Percentiles rank a stretch among this genome's conserved stretches.
Conservation (phyloP, 164 flowering plant genomes). For the Dillenia turbinata region DNA sequence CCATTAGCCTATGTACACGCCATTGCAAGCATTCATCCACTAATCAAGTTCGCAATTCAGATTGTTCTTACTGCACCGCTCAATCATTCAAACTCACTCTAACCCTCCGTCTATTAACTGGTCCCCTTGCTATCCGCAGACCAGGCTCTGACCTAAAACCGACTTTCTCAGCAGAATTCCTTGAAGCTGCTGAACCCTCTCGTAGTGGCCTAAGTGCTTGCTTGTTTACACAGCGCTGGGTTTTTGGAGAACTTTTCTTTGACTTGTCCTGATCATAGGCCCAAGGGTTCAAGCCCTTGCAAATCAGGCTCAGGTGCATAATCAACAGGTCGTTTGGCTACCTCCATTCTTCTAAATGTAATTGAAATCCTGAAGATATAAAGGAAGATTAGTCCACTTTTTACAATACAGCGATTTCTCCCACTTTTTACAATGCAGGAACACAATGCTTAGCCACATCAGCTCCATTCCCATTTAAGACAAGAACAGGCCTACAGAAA, state of each 20-base stretch:
- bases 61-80: neutral
- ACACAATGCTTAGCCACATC: conserved; percentile 95
- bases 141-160: conserved; percentile 1
- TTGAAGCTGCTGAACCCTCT: conserved; percentile 14
- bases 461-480: conserved; percentile 88
- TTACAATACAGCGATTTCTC: neutral
- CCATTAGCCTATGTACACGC: too few relatives aligned
- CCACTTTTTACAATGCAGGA: conserved; percentile 53
- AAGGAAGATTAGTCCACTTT: neutral
- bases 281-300: conserved; percentile 66
- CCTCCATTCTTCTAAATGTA: conserved; percentile 92
- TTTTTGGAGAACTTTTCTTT: conserved; percentile 18
- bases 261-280: conserved; percentile 34
- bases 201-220: conserved; percentile 12
- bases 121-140: conserved; percentile 2
- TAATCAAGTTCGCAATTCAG: too few relatives aligned
- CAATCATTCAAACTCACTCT: conserved; percentile 16
- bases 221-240: conserved; percentile 16
- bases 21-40: too few relatives aligned
- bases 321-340: conserved; percentile 50
- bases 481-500: conserved; percentile 73
- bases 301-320: conserved; percentile 72
- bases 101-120: conserved; percentile 22
- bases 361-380: conserved; percentile 71
- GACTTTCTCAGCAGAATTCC: neutral